phyloP scores from a whole-genome alignment of 2,329 filamentous ascomycete species.

The Penicillium crustosum region DNA sequence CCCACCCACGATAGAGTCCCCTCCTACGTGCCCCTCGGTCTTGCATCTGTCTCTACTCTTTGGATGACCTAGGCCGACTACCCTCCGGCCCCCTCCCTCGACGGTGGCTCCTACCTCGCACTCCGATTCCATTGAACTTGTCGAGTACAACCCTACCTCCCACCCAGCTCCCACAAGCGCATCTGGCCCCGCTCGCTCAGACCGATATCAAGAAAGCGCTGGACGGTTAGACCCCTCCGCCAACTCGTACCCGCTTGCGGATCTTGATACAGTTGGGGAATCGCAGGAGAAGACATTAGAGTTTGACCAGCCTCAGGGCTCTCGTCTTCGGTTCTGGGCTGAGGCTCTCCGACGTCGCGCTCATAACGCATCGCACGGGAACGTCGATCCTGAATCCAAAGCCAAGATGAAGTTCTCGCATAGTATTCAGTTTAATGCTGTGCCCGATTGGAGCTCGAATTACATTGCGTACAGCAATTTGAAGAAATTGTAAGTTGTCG shows the following conservation, averaged over 20 bases:
- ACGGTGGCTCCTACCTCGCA: constrained; percentile 26
- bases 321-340: constrained; percentile 34
- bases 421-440: constrained; percentile 98
- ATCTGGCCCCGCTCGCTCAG: constrained; percentile 10
- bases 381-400: constrained; percentile 36
- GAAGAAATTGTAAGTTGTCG: constrained; percentile 80
- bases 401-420: constrained; percentile 99
- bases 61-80: constrained; percentile 18
- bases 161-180: constrained; percentile 3
- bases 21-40: constrained; percentile 16
- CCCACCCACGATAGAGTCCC: constrained; percentile 1
- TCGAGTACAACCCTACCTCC: constrained; percentile 22
- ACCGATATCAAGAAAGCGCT: background rate
- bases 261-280: background rate
- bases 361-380: constrained; percentile 11
- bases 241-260: constrained; percentile 15
- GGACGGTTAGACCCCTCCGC: constrained; percentile 11
- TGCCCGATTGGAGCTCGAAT: constrained; percentile 98
- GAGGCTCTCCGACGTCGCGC: constrained; percentile 34
- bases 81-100: constrained; percentile 12
- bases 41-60: constrained; percentile 9
- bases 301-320: constrained; percentile 11
- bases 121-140: constrained; percentile 37
- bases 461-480: constrained; percentile 99
- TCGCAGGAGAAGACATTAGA: constrained; percentile 5